A percentile compares a stretch with the other conserved stretches of the same genome.
These are phyloP conservation scores for Fraxinus velutina DNA, from an alignment of 305 asterid species.

Conservation along the genomic window DNA sequence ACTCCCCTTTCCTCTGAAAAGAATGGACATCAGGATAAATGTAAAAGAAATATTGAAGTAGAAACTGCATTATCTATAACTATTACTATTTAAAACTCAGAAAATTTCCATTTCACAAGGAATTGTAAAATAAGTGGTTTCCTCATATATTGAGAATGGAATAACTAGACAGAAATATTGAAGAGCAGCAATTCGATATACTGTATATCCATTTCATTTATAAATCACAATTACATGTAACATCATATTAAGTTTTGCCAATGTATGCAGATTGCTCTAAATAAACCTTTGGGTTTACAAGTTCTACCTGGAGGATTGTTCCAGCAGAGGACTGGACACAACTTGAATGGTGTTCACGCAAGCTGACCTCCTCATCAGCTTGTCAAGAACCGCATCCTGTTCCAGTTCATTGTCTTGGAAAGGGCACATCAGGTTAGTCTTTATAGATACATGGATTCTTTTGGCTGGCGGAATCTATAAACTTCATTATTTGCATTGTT, in stretches of 20 bases:
- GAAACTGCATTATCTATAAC: constrained; percentile 13
- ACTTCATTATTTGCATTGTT: neutral
- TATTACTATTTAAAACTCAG: neutral
- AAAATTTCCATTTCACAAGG: constrained; percentile 1
- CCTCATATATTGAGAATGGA: neutral
- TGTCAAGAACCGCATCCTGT: constrained; percentile 55
- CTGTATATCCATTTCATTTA: constrained; percentile 9
- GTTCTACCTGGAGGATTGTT: constrained; percentile 94
- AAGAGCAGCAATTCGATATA: neutral
- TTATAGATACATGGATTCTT: constrained; percentile 18
- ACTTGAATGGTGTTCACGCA: constrained; percentile 60
- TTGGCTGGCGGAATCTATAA: neutral
- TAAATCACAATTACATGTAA: neutral
- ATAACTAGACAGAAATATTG: neutral
- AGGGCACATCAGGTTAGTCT: constrained; percentile 89
- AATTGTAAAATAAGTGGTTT: neutral
- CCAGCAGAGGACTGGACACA: constrained; percentile 69
- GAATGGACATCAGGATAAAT: neutral
- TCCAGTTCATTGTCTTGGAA: constrained; percentile 97
- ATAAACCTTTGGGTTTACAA: constrained; percentile 91
- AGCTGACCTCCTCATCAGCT: constrained; percentile 33
- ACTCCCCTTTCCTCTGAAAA: neutral
- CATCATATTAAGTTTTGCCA: constrained; percentile 16
- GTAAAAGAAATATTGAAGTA: neutral
- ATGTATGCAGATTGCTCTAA: constrained; percentile 65